phyloP scores from a whole-genome alignment of 352 stramenopile species.

The Plasmopara viticola region DNA sequence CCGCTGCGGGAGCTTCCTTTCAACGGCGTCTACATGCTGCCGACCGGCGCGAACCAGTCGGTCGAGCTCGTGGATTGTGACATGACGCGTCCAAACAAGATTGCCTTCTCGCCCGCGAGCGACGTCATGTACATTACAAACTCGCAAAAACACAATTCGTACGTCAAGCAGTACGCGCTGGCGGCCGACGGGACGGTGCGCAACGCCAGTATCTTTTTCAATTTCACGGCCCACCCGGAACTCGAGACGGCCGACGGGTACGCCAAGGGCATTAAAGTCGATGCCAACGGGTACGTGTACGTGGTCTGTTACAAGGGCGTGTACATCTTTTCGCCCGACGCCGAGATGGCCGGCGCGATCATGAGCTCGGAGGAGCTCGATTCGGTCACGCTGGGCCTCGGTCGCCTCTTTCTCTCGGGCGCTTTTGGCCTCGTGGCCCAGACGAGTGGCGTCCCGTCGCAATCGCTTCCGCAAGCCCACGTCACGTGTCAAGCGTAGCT shows the following conservation, averaged over 20 bases:
- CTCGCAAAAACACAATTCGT: conserved; percentile 69
- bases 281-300: conserved; percentile 69
- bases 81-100: conserved; percentile 81
- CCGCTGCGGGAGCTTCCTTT: conserved; percentile 69
- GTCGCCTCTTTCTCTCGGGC: conserved; percentile 70
- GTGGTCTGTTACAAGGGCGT: conserved; percentile 68
- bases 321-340: conserved; percentile 57
- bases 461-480: conserved; percentile 27
- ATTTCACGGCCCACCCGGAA: conserved; percentile 65
- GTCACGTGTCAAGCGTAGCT: conserved; percentile 35
- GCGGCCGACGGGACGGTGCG: conserved; percentile 40
- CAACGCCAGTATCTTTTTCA: conserved; percentile 64
- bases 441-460: conserved; percentile 32
- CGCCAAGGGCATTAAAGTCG: conserved; percentile 69
- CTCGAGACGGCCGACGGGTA: conserved; percentile 52
- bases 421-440: conserved; percentile 65
- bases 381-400: conserved; percentile 56
- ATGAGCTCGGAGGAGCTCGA: conserved; percentile 49
- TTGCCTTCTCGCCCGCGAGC: conserved; percentile 65
- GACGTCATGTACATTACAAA: conserved; percentile 80
- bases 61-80: conserved; percentile 62
- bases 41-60: conserved; percentile 35
- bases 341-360: conserved; percentile 47
- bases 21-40: conserved; percentile 71
- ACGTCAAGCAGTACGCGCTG: conserved; percentile 68